phyloP scores from a whole-genome alignment of 2,329 filamentous ascomycete species.

The Magnaporthiopsis rhizophila region DNA sequence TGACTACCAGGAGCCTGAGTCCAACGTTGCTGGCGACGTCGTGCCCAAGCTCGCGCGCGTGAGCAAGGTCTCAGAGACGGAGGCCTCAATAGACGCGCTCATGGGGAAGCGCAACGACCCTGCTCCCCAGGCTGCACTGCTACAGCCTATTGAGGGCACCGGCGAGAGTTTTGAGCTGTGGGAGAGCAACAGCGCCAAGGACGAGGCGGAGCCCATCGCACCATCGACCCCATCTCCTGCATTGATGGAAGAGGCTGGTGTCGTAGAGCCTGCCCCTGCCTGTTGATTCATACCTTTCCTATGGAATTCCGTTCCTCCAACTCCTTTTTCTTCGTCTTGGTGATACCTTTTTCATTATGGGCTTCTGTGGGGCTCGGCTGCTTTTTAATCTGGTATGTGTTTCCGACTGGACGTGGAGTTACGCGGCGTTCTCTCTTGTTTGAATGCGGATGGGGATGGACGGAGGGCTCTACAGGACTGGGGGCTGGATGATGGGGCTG shows the following conservation, averaged over 20 bases:
- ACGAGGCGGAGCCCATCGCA: conserved; percentile 34
- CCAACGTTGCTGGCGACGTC: conserved; percentile 5
- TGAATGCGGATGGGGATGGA: neutral
- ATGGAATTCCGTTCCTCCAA: neutral
- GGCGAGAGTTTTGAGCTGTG: conserved; percentile 59
- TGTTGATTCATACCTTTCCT: neutral
- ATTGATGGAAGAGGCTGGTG: neutral
- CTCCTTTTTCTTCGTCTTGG: neutral
- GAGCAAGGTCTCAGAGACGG: conserved; percentile 15
- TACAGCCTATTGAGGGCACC: conserved; percentile 49
- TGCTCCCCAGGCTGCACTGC: conserved; percentile 35
- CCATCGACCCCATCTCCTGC: neutral
- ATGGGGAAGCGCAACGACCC: conserved; percentile 27
- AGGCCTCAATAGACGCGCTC: conserved; percentile 25
- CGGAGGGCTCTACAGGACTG: neutral
- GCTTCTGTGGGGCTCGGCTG: neutral
- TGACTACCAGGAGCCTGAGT: conserved; percentile 11
- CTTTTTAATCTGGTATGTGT: neutral
- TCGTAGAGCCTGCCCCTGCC: neutral
- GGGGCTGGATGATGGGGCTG: no score
- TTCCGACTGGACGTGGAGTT: neutral
- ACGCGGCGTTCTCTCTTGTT: neutral
- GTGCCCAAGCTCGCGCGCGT: conserved; percentile 17
- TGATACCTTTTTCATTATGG: neutral
- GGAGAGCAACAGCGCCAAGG: conserved; percentile 61